These are phyloP conservation scores for Chytriomyces sp. DNA, from an alignment of 192 early-diverging fungal genomes.

Conservation along the genomic window DNA sequence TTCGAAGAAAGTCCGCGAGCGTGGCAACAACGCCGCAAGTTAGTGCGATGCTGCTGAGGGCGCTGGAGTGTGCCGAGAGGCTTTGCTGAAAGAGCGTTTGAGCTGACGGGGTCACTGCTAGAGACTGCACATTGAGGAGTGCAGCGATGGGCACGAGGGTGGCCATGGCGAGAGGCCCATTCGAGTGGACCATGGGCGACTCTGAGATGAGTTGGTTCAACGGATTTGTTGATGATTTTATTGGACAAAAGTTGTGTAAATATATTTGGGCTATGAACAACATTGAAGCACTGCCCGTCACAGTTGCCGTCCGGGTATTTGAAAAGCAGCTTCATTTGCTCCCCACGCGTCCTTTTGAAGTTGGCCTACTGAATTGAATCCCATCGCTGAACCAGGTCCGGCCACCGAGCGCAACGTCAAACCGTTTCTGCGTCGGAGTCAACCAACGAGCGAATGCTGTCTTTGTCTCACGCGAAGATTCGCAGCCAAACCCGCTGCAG, in stretches of 20 bases:
- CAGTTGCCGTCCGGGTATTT: slow-evolving; percentile 23
- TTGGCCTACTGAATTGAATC: too few species aligned
- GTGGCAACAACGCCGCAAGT: slow-evolving; percentile 45
- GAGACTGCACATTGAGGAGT: slow-evolving; percentile 53
- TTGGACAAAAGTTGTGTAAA: neutral
- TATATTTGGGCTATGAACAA: neutral
- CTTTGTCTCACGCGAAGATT: neutral
- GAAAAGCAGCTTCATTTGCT: too few species aligned
- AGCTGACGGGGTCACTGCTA: slow-evolving; percentile 38
- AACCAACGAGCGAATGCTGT: slow-evolving; percentile 5
- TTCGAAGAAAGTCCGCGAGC: slow-evolving; percentile 48
- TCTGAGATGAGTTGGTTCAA: neutral
- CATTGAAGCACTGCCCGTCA: slow-evolving; percentile 10
- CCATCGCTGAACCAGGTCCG: neutral
- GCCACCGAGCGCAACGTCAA: slow-evolving; percentile 70
- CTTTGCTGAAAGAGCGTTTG: neutral
- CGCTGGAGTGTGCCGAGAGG: neutral
- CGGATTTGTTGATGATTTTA: neutral
- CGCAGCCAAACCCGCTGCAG: neutral
- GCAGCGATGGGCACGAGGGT: slow-evolving; percentile 52
- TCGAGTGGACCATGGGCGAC: neutral
- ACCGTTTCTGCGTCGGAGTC: slow-evolving; percentile 15
- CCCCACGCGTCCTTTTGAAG: neutral
- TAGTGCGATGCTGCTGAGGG: slow-evolving; percentile 32
- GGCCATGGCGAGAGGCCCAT: slow-evolving; percentile 41